These are phyloP conservation scores for Tardiomyces digboiensis DNA, from an alignment of 1,139 yeast genomes.

Conservation along the genomic window DNA sequence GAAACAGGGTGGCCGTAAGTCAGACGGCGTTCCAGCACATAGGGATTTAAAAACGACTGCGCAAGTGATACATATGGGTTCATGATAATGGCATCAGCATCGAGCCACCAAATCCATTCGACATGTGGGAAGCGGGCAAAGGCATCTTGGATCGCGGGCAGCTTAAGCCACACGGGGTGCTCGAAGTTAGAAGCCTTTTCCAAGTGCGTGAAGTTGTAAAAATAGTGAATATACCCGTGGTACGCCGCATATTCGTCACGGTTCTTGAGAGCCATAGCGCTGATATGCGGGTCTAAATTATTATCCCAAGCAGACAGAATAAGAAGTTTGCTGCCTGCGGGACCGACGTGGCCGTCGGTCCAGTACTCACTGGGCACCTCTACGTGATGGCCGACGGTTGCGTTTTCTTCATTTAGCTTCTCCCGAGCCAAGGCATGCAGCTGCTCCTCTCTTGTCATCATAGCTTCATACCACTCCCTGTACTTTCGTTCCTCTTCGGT, in stretches of 20 bases:
- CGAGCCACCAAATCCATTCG: conserved; percentile 30
- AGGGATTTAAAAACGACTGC: conserved; percentile 21
- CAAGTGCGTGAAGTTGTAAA: conserved; percentile 4
- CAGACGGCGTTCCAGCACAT: conserved; percentile 16
- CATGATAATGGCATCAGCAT: conserved; percentile 24
- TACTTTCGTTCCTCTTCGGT: neutral
- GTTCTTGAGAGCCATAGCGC: conserved; percentile 1
- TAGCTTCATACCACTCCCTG: neutral
- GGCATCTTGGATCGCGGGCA: conserved; percentile 22
- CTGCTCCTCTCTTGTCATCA: neutral
- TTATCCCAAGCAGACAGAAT: neutral
- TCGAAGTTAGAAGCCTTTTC: conserved; percentile 8
- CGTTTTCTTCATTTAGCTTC: neutral
- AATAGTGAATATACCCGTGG: conserved; percentile 4
- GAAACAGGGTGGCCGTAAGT: conserved; percentile 11
- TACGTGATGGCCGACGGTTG: neutral
- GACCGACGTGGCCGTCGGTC: neutral
- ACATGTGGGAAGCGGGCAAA: conserved; percentile 21
- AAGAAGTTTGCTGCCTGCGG: neutral
- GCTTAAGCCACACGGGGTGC: conserved; percentile 22
- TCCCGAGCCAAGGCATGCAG: neutral
- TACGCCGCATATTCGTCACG: conserved; percentile 3
- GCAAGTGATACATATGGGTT: conserved; percentile 22
- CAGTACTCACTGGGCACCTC: neutral
- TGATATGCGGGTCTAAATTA: neutral